A percentile compares a stretch with the other conserved stretches of the same genome.
These are phyloP conservation scores for Arabidopsis lyrata DNA, from an alignment of 441 rosid genomes.

Conservation along the genomic window DNA sequence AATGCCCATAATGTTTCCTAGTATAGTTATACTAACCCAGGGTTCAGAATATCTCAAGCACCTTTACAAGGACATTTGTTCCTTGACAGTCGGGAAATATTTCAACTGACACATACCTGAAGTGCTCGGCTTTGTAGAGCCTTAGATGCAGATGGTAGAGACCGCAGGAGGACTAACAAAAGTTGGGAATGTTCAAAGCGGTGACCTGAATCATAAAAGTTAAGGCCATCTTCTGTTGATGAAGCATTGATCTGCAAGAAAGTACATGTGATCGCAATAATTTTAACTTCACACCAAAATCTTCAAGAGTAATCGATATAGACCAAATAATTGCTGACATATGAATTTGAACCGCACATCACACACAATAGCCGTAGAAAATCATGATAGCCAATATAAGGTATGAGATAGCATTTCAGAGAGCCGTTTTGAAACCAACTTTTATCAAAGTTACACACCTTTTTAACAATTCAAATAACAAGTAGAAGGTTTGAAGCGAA, in stretches of 20 bases:
- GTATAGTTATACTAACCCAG: constrained; percentile 15
- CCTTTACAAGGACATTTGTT: constrained; percentile 18
- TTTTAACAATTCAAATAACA: constrained; percentile 10
- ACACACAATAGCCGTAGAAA: constrained; percentile 18
- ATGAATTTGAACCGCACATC: constrained; percentile 31
- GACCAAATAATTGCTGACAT: constrained; percentile 19
- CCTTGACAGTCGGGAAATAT: constrained; percentile 15
- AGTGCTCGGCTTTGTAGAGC: constrained; percentile 91
- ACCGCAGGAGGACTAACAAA: constrained; percentile 87
- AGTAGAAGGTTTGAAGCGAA: constrained; percentile 21
- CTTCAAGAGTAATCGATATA: constrained; percentile 2
- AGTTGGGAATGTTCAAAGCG: constrained; percentile 95
- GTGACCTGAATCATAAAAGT: constrained; percentile 95
- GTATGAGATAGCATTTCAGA: constrained; percentile 16
- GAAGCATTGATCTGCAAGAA: constrained; percentile 93
- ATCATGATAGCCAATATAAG: constrained; percentile 19
- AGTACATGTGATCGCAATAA: constrained; percentile 11
- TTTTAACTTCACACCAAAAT: constrained; percentile 23
- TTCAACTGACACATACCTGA: constrained; percentile 70
- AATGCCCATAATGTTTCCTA: constrained; percentile 19
- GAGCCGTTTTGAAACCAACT: constrained; percentile 5
- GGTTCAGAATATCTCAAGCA: constrained; percentile 23
- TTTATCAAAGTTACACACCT: constrained; percentile 32
- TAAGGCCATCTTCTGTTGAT: constrained; percentile 91
- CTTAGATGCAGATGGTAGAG: constrained; percentile 86